phyloP scores from a whole-genome alignment of 495 filamentous ascomycete genomes.

The Hypoxylon subgilvum region DNA sequence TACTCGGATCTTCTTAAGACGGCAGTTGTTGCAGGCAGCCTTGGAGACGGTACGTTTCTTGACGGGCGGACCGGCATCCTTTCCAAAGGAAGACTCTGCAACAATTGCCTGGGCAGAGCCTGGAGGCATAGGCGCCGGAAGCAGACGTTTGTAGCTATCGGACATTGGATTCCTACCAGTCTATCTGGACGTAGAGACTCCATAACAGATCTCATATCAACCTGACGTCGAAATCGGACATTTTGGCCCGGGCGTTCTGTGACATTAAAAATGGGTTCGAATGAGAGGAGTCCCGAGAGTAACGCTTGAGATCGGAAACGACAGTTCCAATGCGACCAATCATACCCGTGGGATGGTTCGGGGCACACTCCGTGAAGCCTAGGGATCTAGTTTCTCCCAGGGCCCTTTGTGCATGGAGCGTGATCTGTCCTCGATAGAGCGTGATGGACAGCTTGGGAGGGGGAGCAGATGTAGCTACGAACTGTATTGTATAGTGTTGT shows the following conservation, averaged over 20 bases:
- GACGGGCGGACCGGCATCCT: slow-evolving; percentile 24
- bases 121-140: slow-evolving; percentile 29
- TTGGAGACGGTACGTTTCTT: slow-evolving; percentile 37
- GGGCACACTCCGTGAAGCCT: slow-evolving; percentile 24
- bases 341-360: slow-evolving; percentile 27
- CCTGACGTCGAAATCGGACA: slow-evolving; percentile 20
- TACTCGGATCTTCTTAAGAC: slow-evolving; percentile 31
- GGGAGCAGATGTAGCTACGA: not conserved
- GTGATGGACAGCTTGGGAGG: slow-evolving; percentile 12
- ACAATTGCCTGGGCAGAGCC: slow-evolving; percentile 19
- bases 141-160: slow-evolving; percentile 32
- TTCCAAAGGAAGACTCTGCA: slow-evolving; percentile 21
- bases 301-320: slow-evolving; percentile 25
- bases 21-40: slow-evolving; percentile 35
- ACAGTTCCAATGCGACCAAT: slow-evolving; percentile 25
- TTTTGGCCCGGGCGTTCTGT: slow-evolving; percentile 17
- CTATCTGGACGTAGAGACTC: slow-evolving; percentile 15
- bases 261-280: slow-evolving; percentile 20
- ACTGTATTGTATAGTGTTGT: not conserved
- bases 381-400: slow-evolving; percentile 23
- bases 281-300: slow-evolving; percentile 9
- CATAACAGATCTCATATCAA: slow-evolving; percentile 24
- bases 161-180: slow-evolving; percentile 29
- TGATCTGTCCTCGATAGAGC: slow-evolving; percentile 19
- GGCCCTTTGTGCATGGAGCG: not conserved